Base-by-base conservation (phyloP, 176 grass and related monocot species). In the Aegilops umbellulata region DNA sequence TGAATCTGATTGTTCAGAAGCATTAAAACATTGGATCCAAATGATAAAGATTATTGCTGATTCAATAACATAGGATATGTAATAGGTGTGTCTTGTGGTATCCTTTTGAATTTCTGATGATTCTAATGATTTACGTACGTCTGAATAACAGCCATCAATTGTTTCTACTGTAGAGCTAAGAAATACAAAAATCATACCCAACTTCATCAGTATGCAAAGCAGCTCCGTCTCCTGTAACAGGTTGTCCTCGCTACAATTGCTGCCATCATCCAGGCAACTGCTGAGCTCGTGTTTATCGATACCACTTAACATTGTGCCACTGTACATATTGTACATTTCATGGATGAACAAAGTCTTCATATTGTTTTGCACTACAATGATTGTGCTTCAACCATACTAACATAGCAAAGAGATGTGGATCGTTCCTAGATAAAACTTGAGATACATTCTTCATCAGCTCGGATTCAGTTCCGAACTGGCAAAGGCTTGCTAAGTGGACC, bases 171-270 rank as follows among this genome's bases (percentile, higher is more conserved):
- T 46, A 14, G 42, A 11, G 42, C 42, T 47, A 47, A 4, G 13
- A 15, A 46, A 46, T 46, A 46, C 42, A 4, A 13, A 44, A 44
- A 44, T 44, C 11, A 3, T 13, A 46, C 42, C 11, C 1, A 14
- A 46, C 42, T 46, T 46, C 42, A 46, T 46, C 42, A 0, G 3
- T 46, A 47, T 4, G 3, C 0, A 47, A 46, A 49, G 14, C 14
- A 16, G 46, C 14, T 6, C 4, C 46, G 4, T 49, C 64, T 73
- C 32, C 39, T 53, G 26, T 82, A 30, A 82, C 87, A 93, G 95
- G 93, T 91, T 74, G 83, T 86, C 24, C 60, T 98, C 20, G 77
- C 85, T 42, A 91, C 93, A 57, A 92, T 98, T 85, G 77, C 89
- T 67, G 27, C 88, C 31, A 78, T 92, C 17, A 77, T 93, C 6